A percentile compares a stretch with the other conserved stretches of the same genome.
Conservation (phyloP, 106 monocot genomes). For the Cymbidium sinense region DNA sequence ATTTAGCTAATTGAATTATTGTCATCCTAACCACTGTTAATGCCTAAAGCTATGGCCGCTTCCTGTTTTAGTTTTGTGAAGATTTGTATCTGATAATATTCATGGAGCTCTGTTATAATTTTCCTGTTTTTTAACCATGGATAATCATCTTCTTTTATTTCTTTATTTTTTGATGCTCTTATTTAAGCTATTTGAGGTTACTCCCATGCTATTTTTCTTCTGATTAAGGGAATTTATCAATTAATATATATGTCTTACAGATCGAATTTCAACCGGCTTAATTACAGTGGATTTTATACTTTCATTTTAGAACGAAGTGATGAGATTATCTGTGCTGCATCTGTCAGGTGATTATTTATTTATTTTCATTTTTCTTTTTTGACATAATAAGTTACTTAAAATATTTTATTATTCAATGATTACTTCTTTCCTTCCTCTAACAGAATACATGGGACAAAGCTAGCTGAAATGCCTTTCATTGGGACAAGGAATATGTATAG, state of each 20-base stretch:
- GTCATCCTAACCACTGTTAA: neutral
- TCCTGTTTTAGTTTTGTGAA: too few species aligned
- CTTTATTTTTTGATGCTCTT: neutral
- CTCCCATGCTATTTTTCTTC: neutral
- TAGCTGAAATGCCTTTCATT: constrained; percentile 97
- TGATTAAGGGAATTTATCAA: neutral
- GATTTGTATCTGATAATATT: too few species aligned
- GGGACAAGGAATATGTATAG: constrained; percentile 82
- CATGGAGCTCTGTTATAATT: too few species aligned
- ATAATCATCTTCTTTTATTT: too few species aligned
- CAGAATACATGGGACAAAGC: constrained; percentile 77
- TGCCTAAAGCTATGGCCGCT: neutral
- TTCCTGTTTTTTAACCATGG: too few species aligned
- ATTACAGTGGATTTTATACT: constrained; percentile 82
- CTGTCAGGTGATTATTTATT: constrained; percentile 47
- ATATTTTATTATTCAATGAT: neutral
- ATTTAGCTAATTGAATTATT: neutral
- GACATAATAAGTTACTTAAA: neutral
- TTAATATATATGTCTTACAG: constrained; percentile 28
- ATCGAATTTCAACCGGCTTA: constrained; percentile 79
- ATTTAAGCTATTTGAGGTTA: neutral
- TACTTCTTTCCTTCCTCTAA: neutral
- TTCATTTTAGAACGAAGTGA: constrained; percentile 78
- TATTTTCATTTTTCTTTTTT: constrained; percentile 9
- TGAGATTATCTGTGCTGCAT: constrained; percentile 86